These are phyloP conservation scores for Vanrija sp. DNA, from an alignment of 1,284 basidiomycete species.

Conservation along the genomic window DNA sequence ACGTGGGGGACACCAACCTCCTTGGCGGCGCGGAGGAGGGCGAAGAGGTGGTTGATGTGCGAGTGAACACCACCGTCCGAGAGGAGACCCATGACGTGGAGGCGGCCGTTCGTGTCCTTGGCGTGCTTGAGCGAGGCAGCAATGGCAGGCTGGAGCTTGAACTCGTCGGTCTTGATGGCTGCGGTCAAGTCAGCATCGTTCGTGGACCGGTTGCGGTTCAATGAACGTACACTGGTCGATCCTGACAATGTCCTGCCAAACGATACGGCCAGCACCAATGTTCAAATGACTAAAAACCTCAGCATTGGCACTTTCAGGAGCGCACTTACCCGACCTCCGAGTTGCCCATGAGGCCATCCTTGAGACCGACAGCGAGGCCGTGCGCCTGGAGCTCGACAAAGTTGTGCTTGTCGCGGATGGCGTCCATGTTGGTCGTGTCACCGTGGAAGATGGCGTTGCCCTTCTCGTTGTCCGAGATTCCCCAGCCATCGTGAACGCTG, in stretches of 20 bases:
- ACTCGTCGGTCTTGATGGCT: conserved; percentile 78
- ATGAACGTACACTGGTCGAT: conserved; percentile 63
- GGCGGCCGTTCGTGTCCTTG: conserved; percentile 70
- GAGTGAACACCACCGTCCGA: conserved; percentile 95
- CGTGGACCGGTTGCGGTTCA: background rate
- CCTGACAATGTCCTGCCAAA: conserved; percentile 91
- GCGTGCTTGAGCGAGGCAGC: conserved; percentile 69
- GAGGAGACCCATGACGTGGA: conserved; percentile 80
- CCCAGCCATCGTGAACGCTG: conserved; percentile 93
- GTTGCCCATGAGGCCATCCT: conserved; percentile 90
- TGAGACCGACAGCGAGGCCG: conserved; percentile 79
- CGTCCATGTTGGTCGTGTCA: conserved; percentile 80
- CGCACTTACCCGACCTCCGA: conserved; percentile 77
- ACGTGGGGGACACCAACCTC: conserved; percentile 74
- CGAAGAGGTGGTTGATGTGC: conserved; percentile 79
- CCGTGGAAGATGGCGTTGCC: conserved; percentile 82
- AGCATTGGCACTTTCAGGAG: background rate
- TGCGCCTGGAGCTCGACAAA: conserved; percentile 72
- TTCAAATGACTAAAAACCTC: conserved; percentile 67
- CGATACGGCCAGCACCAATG: conserved; percentile 83
- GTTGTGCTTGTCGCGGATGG: conserved; percentile 69
- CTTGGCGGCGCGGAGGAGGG: conserved; percentile 81
- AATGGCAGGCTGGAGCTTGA: conserved; percentile 72
- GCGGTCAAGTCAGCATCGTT: background rate
- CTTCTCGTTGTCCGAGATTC: conserved; percentile 65